These are phyloP conservation scores for Ceratocystiopsis minuta DNA, from an alignment of 2,329 filamentous ascomycete genomes.

Conservation along the genomic window DNA sequence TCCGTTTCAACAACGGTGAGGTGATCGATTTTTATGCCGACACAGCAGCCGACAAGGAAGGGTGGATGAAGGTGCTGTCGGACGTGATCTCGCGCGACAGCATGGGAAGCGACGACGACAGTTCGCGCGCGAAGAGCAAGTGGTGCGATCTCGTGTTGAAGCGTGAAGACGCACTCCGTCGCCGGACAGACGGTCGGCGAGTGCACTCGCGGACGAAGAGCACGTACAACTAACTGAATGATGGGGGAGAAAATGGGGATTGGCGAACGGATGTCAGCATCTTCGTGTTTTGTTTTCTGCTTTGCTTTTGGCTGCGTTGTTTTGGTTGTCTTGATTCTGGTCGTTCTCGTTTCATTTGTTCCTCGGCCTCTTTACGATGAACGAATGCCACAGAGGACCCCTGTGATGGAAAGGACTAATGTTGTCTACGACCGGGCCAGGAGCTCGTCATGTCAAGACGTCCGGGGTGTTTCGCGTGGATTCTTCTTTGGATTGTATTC, in stretches of 20 bases:
- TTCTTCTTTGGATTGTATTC: conserved; percentile 6
- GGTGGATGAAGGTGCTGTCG: conserved; percentile 78
- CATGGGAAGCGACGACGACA: conserved; percentile 24
- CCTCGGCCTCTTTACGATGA: conserved; percentile 1
- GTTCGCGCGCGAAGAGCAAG: conserved; percentile 29
- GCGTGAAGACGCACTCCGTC: conserved; percentile 40
- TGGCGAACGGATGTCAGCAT: not conserved
- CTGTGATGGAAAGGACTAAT: conserved; percentile 1
- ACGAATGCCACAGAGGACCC: conserved; percentile 2
- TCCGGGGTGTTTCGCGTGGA: not conserved
- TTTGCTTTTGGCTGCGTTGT: conserved; percentile 2
- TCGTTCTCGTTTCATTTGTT: conserved; percentile 3
- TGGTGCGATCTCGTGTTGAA: conserved; percentile 53
- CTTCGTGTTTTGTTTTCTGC: not conserved
- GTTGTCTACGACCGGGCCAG: conserved; percentile 5
- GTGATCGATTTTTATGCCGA: conserved; percentile 98
- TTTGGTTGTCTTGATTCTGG: conserved; percentile 10
- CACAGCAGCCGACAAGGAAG: conserved; percentile 69
- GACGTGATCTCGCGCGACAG: conserved; percentile 46
- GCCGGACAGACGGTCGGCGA: conserved; percentile 31
- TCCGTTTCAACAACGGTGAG: conserved; percentile 95
- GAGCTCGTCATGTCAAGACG: conserved; percentile 2
- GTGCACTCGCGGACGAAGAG: conserved; percentile 41
- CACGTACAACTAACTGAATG: conserved; percentile 26
- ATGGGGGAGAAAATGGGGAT: conserved; percentile 1